Conservation (phyloP, 495 filamentous ascomycete species). For the Neohortaea acidophila region DNA sequence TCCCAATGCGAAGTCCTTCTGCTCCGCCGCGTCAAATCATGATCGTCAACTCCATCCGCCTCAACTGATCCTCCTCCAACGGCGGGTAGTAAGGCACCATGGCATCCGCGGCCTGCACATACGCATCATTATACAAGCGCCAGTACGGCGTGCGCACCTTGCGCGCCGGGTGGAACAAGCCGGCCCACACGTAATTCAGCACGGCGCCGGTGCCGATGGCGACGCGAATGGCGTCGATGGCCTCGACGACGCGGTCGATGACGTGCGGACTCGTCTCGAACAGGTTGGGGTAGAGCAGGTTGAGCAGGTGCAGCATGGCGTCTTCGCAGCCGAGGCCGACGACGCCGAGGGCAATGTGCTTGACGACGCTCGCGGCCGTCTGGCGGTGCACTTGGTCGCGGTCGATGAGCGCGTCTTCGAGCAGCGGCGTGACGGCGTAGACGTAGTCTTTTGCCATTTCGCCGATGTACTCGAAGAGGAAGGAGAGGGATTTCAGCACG, state of each 20-base stretch:
- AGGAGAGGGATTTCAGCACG: conserved; percentile 90
- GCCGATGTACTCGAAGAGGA: conserved; percentile 98
- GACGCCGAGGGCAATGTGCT: conserved; percentile 90
- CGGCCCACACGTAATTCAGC: conserved; percentile 96
- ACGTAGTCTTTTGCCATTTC: conserved; percentile 99
- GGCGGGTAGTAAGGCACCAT: conserved; percentile 89
- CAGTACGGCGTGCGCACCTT: conserved; percentile 90
- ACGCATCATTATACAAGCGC: conserved; percentile 93
- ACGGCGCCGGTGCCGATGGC: conserved; percentile 80
- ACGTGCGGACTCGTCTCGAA: conserved; percentile 98
- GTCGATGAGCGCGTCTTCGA: conserved; percentile 95
- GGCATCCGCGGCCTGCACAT: conserved; percentile 80
- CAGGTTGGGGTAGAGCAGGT: conserved; percentile 88
- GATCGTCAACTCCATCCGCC: conserved; percentile 13
- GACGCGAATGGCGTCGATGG: conserved; percentile 91
- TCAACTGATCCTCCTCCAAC: conserved; percentile 10
- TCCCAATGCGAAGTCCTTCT: background rate
- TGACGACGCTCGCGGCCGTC: conserved; percentile 88
- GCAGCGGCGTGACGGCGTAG: conserved; percentile 91
- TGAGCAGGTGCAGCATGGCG: conserved; percentile 94
- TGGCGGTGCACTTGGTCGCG: conserved; percentile 97
- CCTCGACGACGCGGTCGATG: conserved; percentile 93
- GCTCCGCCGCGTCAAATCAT: conserved; percentile 5
- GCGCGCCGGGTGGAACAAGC: conserved; percentile 87
- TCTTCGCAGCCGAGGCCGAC: conserved; percentile 97